phyloP scores from a whole-genome alignment of 202 grass and related monocot species.

The Dendrocalamus latiflorus region DNA sequence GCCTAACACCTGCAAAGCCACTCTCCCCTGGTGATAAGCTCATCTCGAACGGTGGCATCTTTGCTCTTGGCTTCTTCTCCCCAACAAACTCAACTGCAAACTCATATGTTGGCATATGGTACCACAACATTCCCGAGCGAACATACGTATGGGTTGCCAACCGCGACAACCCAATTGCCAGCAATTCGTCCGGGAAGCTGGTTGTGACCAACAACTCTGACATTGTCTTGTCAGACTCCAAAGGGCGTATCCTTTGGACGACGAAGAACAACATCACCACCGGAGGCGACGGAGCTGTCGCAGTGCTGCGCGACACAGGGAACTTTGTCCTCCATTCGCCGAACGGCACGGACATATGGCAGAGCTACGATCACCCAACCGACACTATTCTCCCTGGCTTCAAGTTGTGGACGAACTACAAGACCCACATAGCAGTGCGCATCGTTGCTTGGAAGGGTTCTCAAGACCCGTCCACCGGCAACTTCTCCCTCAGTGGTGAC shows the following conservation, averaged over 20 bases:
- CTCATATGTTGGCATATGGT: conserved; percentile 48
- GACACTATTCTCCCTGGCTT: conserved; percentile 34
- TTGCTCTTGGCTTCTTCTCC: conserved; percentile 41
- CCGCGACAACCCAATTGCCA: conserved; percentile 25
- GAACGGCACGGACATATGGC: conserved; percentile 26
- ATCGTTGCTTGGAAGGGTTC: conserved; percentile 45
- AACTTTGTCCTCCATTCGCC: conserved; percentile 27
- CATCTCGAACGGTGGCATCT: conserved; percentile 30
- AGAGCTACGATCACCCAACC: conserved; percentile 50
- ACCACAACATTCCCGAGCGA: conserved; percentile 6
- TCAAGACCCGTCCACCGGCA: too few relatives aligned
- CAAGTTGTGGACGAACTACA: background rate
- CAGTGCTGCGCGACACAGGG: conserved; percentile 25
- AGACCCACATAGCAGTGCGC: background rate
- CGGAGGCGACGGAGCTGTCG: background rate
- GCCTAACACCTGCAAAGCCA: background rate
- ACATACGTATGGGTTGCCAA: conserved; percentile 55
- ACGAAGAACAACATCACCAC: background rate
- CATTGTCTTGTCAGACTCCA: conserved; percentile 23
- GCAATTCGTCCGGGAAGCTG: background rate
- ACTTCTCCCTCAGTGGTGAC: conserved; percentile 9
- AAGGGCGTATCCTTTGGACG: conserved; percentile 17
- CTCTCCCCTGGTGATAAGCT: background rate
- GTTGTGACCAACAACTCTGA: background rate
- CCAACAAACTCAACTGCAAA: background rate